These are phyloP conservation scores for Dactylellina cionopaga DNA, from an alignment of 2,329 filamentous ascomycete genomes.

Conservation along the genomic window DNA sequence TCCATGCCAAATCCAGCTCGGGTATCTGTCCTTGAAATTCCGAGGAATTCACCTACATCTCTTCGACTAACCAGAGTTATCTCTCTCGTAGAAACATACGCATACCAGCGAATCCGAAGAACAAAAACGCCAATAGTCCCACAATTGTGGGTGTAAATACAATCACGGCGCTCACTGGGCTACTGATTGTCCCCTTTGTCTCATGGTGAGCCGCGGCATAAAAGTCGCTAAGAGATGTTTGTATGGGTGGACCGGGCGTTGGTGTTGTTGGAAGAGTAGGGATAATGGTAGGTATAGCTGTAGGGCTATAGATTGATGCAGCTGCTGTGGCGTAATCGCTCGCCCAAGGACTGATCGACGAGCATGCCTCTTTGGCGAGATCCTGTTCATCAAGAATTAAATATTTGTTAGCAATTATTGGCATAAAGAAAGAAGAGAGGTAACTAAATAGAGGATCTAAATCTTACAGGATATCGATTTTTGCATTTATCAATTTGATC, in stretches of 20 bases:
- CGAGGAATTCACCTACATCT: too few species aligned
- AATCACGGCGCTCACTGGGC: neutral
- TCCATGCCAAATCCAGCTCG: too few species aligned
- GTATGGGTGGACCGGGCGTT: neutral
- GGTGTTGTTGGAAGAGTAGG: neutral
- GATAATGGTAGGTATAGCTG: neutral
- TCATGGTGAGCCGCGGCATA: neutral
- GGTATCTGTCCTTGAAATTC: too few species aligned
- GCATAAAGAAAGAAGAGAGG: too few species aligned
- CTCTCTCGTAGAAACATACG: neutral
- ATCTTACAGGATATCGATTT: neutral
- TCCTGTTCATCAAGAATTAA: neutral
- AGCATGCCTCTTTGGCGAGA: neutral
- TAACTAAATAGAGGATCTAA: neutral
- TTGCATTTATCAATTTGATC: neutral
- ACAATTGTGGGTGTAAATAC: neutral
- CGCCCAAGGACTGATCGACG: neutral
- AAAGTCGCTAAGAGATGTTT: neutral
- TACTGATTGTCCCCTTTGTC: neutral
- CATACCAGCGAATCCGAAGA: neutral
- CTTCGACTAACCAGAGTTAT: too few species aligned
- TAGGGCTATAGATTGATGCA: neutral
- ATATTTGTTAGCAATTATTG: too few species aligned
- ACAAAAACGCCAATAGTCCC: neutral
- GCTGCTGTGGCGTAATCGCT: neutral